Evolutionary conservation across 768 basidiomycete species (phyloP).

Genomic region (Antrodiella citrinella): DNA sequence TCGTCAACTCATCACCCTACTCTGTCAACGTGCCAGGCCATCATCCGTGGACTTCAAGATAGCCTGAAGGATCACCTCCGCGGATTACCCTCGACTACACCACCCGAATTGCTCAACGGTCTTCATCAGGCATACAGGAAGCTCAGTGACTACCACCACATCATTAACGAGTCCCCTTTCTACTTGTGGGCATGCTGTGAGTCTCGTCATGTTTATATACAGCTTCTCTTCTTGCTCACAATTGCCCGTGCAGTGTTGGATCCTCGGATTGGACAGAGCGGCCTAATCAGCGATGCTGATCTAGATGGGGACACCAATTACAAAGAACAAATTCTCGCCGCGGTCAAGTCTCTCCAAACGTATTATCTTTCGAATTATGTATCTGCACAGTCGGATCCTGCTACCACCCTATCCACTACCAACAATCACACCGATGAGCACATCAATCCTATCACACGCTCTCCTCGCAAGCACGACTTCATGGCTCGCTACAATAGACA

Average conservation of each 20-base stretch:
- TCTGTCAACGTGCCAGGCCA: background rate
- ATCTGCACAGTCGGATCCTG: background rate
- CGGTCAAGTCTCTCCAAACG: background rate
- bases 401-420: background rate
- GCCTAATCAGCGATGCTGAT: background rate
- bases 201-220: background rate
- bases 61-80: background rate
- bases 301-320: background rate
- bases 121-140: background rate
- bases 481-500: background rate
- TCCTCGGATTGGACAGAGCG: background rate
- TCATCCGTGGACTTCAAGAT: background rate
- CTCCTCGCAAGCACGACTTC: background rate
- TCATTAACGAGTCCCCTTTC: background rate
- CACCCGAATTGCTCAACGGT: background rate
- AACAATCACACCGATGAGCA: background rate
- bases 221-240: background rate
- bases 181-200: background rate
- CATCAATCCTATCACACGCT: background rate
- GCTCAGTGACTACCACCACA: background rate
- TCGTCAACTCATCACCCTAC: background rate
- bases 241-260: background rate
- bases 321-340: background rate
- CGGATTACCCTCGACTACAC: background rate
- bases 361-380: background rate